phyloP scores from a whole-genome alignment of 2,329 filamentous ascomycete species.

The Blastomyces emzantsi region DNA sequence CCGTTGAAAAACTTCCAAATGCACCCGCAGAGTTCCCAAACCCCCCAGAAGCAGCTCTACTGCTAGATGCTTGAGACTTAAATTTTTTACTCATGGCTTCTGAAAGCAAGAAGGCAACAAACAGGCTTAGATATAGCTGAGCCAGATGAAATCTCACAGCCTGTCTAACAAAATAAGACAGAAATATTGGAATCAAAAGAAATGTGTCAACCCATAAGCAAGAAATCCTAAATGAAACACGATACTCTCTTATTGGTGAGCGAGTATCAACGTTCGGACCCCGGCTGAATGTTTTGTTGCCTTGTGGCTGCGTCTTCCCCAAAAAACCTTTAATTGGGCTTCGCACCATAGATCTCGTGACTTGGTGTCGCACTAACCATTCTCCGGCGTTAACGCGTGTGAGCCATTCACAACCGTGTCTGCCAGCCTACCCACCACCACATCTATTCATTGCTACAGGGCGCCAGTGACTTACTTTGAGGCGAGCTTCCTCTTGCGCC shows the following conservation, averaged over 20 bases:
- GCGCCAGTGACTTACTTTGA: not conserved
- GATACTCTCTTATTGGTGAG: not conserved
- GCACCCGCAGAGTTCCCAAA: conserved; percentile 36
- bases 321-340: not conserved
- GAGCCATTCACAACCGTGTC: too few relatives aligned
- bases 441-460: not conserved
- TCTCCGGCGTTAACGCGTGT: conserved; percentile 3
- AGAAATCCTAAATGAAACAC: not conserved
- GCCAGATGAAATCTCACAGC: not conserved
- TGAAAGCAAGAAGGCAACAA: conserved; percentile 14
- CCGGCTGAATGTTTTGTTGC: not conserved
- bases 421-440: not conserved
- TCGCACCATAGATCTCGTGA: not conserved
- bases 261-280: not conserved
- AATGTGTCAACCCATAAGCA: not conserved
- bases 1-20: conserved; percentile 34
- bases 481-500: not conserved
- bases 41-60: conserved; percentile 44
- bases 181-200: not conserved
- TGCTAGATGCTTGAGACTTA: conserved; percentile 56
- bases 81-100: conserved; percentile 51
- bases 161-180: not conserved
- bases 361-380: conserved; percentile 6
- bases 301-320: not conserved
- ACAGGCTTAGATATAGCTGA: not conserved